phyloP scores from a whole-genome alignment of 179 eudicot genomes.

The Vitellaria paradoxa region DNA sequence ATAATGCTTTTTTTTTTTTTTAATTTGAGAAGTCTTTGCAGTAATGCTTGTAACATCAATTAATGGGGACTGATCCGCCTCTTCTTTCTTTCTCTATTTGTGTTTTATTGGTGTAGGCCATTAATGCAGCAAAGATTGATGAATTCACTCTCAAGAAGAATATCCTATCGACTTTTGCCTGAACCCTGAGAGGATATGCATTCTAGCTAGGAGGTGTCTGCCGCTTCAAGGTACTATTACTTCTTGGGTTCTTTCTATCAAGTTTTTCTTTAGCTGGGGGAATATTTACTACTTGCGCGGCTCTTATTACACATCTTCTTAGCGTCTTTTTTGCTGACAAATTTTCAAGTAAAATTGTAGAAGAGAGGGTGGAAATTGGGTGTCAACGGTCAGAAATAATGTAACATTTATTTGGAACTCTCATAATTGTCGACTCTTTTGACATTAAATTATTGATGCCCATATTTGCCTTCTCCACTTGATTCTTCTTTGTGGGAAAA shows the following conservation, averaged over 20 bases:
- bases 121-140: slow-evolving; percentile 74
- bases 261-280: slow-evolving; percentile 6
- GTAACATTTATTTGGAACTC: background rate
- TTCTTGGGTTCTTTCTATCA: slow-evolving; percentile 3
- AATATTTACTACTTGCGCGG: background rate
- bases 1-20: no score
- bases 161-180: slow-evolving; percentile 60
- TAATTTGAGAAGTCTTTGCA: no score
- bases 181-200: slow-evolving; percentile 22
- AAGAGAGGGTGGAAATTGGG: background rate
- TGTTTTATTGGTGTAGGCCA: slow-evolving; percentile 58
- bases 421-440: slow-evolving; percentile 10
- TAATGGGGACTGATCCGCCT: background rate
- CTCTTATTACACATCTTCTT: background rate
- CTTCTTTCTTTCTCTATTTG: background rate
- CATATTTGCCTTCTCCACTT: no score
- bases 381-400: background rate
- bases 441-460: no score
- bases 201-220: background rate
- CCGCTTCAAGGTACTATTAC: slow-evolving; percentile 6
- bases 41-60: background rate
- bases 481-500: no score
- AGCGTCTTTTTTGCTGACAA: background rate
- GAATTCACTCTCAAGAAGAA: slow-evolving; percentile 96
- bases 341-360: background rate